Base-by-base conservation (phyloP, 805 yeast species). In the Scheffersomyces coipomensis region DNA sequence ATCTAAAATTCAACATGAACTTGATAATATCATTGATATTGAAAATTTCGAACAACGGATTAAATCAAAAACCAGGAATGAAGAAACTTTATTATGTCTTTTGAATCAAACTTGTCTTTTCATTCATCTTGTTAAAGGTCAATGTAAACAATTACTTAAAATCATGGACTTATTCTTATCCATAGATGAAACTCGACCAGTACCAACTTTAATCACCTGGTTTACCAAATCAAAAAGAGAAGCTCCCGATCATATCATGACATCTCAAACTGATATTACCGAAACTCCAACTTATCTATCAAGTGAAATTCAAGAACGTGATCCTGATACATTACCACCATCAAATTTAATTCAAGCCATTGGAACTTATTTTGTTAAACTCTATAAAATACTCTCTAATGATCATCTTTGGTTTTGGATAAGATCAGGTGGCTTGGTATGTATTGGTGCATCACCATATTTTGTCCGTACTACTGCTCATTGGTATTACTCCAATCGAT, bases 291-390 rank as follows among this genome's bases (percentile, higher is more conserved):
- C 27, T 30, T 29, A 24, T 26, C 37, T 47, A 29, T 31, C 34
- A 19, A 30, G 42, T 12, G 35, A 35, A 21, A 38, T 55, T 22
- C 49, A 46, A 30, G 31, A 15, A 16, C 40, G 70, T 19, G 49
- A 63, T 37, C 66, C 70, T 1, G 66, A 61, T 43, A 42, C 62
- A 2, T 34, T 49, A 16, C 48, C 60, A 11, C 65, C 66, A 3
- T 37, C 49, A 2, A 51, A 46, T 17, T n/a, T 35, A 1, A 42
- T 53, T 21, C 65, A 62, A 27, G 11, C 46, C 3, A 16, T 52
- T 30, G 64, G 63, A 2, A 41, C 35, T 11, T 43, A 47, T 16
- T 13, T 56, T 12, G 33, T 48, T 17, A 46, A 41, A 30, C 8
- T 45, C 3, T 58, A 59, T 43, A 44, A 46, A 3, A 7, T 49